These are phyloP conservation scores for Simplicillium aogashimaense DNA, from an alignment of 2,329 filamentous ascomycete genomes.

Conservation along the genomic window DNA sequence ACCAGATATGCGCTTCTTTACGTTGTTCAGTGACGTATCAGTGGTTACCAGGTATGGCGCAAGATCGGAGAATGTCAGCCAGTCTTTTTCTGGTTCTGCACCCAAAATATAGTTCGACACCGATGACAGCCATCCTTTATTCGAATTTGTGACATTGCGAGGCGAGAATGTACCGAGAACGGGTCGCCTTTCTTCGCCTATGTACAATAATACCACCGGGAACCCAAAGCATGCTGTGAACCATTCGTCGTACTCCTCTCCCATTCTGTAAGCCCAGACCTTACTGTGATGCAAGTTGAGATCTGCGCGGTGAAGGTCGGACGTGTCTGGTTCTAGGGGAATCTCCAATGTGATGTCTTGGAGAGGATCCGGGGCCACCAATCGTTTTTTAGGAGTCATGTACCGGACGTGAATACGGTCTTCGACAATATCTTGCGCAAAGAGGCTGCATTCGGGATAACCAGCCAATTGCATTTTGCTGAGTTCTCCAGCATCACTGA, in stretches of 20 bases:
- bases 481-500: slow-evolving; percentile 27
- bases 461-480: slow-evolving; percentile 50
- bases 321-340: slow-evolving; percentile 42
- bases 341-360: slow-evolving; percentile 36
- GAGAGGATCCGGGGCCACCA: slow-evolving; percentile 25
- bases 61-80: slow-evolving; percentile 63
- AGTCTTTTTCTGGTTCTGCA: slow-evolving; percentile 24
- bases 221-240: slow-evolving; percentile 59
- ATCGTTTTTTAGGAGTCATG: slow-evolving; percentile 22
- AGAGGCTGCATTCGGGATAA: slow-evolving; percentile 53
- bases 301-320: slow-evolving; percentile 33
- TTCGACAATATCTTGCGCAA: slow-evolving; percentile 44
- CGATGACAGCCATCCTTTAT: slow-evolving; percentile 24
- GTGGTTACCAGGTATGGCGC: slow-evolving; percentile 68
- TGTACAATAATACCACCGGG: slow-evolving; percentile 49
- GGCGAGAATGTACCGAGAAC: slow-evolving; percentile 50
- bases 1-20: slow-evolving; percentile 45
- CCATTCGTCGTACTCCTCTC: slow-evolving; percentile 48
- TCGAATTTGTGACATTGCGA: slow-evolving; percentile 12
- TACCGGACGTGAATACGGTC: slow-evolving; percentile 33
- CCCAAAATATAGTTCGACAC: slow-evolving; percentile 21
- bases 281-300: slow-evolving; percentile 51
- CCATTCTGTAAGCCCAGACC: slow-evolving; percentile 54
- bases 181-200: slow-evolving; percentile 48
- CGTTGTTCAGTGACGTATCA: slow-evolving; percentile 56